Percentiles rank a stretch among this genome's conserved stretches.
These are phyloP conservation scores for Luffa acutangula DNA, from an alignment of 306 rosid genomes.

Conservation along the genomic window DNA sequence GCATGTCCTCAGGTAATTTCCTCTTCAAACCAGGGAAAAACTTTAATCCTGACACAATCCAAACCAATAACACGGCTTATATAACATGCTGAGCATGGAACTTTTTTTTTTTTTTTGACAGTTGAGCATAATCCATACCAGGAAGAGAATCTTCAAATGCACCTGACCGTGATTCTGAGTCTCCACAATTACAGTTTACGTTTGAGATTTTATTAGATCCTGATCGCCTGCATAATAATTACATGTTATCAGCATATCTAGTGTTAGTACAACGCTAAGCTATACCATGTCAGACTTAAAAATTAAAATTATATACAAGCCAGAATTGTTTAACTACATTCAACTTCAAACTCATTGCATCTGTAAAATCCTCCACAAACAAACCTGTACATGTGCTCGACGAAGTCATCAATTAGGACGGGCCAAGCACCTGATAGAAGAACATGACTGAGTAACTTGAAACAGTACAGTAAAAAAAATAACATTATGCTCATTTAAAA, in stretches of 20 bases:
- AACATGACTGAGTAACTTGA: neutral
- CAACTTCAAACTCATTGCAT: neutral
- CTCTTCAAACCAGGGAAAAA: constrained; percentile 60
- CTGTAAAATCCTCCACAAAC: constrained; percentile 16
- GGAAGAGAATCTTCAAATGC: constrained; percentile 44
- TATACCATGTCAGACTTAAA: neutral
- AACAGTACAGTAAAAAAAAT: neutral
- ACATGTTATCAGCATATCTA: neutral
- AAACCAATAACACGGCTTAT: neutral
- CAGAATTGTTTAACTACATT: neutral
- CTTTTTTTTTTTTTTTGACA: neutral
- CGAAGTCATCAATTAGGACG: constrained; percentile 87
- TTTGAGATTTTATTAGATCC: constrained; percentile 39
- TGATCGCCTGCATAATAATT: constrained; percentile 32
- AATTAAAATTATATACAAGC: neutral
- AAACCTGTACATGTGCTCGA: constrained; percentile 95
- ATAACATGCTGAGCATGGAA: neutral
- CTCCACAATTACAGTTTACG: constrained; percentile 53
- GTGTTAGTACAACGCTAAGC: neutral
- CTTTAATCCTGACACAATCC: constrained; percentile 37
- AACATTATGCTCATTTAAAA: neutral
- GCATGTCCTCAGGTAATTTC: constrained; percentile 39
- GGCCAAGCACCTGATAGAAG: constrained; percentile 95
- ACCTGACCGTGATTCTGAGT: constrained; percentile 48
- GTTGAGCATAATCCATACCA: constrained; percentile 22